Evolutionary conservation across 306 rosid species (phyloP).

Genomic region (Medicago truncatula): DNA sequence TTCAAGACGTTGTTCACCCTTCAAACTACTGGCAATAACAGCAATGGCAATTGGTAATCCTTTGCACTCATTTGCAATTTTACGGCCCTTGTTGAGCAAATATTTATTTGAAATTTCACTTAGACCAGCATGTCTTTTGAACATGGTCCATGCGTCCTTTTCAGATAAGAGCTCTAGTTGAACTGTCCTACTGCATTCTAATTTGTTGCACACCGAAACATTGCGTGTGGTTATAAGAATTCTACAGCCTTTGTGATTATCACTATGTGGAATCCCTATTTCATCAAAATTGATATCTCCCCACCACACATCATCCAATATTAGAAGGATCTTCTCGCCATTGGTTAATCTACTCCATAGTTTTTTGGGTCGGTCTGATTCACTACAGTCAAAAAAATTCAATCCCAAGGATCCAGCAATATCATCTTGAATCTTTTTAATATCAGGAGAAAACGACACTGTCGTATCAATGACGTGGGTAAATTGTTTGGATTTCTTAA

Average conservation of each 20-base stretch:
- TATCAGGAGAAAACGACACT: background rate
- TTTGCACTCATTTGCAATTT: conserved; percentile 35
- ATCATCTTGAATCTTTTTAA: conserved; percentile 14
- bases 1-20: background rate
- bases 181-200: background rate
- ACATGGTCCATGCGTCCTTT: background rate
- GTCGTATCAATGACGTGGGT: background rate
- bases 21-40: background rate
- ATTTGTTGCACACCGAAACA: background rate
- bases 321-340: too few relatives aligned
- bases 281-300: too few relatives aligned
- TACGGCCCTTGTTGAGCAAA: background rate
- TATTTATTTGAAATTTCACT: background rate
- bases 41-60: conserved; percentile 31
- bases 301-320: too few relatives aligned
- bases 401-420: conserved; percentile 39
- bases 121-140: background rate
- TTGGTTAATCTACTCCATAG: too few relatives aligned
- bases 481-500: background rate
- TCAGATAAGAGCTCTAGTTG: background rate
- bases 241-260: background rate
- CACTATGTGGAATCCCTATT: too few relatives aligned
- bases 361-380: too few relatives aligned
- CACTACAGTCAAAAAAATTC: too few relatives aligned
- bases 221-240: conserved; percentile 23